Evolutionary conservation across 768 basidiomycete species (phyloP).

Genomic region (Suillus hirtellus): DNA sequence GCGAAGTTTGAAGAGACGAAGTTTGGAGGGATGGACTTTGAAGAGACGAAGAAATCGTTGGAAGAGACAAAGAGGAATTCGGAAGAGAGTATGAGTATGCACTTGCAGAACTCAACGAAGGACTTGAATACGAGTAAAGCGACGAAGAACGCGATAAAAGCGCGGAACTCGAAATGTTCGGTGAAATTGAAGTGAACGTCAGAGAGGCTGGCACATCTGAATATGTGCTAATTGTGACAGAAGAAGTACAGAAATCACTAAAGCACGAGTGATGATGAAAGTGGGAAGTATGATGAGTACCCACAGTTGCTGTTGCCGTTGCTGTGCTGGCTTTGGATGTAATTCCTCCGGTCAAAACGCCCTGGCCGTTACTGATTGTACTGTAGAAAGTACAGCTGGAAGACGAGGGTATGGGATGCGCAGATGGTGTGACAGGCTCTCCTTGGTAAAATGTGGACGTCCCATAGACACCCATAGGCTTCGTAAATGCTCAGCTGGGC

Average conservation of each 20-base stretch:
- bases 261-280: not conserved
- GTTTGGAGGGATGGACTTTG: not conserved
- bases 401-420: slow-evolving; percentile 58
- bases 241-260: slow-evolving; percentile 8
- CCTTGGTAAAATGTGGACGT: slow-evolving; percentile 69
- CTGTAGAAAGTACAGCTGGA: slow-evolving; percentile 56
- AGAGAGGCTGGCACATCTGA: slow-evolving; percentile 7
- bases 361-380: slow-evolving; percentile 50
- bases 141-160: not conserved
- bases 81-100: not conserved
- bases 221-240: slow-evolving; percentile 13
- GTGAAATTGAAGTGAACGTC: slow-evolving; percentile 6
- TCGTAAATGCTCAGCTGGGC: slow-evolving; percentile 4
- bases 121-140: not conserved
- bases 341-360: slow-evolving; percentile 30
- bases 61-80: not conserved
- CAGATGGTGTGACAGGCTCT: slow-evolving; percentile 50
- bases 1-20: slow-evolving; percentile 8
- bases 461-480: slow-evolving; percentile 73
- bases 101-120: slow-evolving; percentile 9
- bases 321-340: slow-evolving; percentile 14
- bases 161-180: not conserved
- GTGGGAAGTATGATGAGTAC: slow-evolving; percentile 5
- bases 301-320: slow-evolving; percentile 4
- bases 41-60: slow-evolving; percentile 2